Conservation (phyloP, 1,139 yeast species). For the Yueomyces sp. region DNA sequence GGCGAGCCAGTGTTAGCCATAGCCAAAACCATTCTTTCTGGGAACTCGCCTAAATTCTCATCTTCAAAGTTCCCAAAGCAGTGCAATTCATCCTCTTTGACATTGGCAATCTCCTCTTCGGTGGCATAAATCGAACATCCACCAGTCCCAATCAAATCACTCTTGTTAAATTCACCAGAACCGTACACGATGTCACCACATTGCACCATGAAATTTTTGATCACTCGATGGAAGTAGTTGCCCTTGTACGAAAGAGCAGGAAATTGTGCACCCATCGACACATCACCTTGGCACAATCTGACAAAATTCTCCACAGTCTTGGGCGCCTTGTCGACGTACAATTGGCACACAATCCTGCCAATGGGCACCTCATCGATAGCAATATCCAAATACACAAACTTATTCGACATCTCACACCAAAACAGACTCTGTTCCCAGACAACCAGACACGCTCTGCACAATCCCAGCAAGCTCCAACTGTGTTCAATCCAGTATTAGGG, state of each 20-base stretch:
- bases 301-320: conserved; percentile 42
- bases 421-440: no score
- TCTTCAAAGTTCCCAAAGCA: conserved; percentile 37
- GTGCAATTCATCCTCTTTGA: conserved; percentile 6
- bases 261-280: conserved; percentile 18
- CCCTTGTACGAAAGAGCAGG: conserved; percentile 28
- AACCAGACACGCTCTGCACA: no score
- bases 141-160: conserved; percentile 39
- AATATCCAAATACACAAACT: conserved; percentile 43
- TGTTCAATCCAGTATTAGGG: no score
- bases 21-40: conserved; percentile 44
- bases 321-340: conserved; percentile 43
- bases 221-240: conserved; percentile 51
- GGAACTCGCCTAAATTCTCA: conserved; percentile 42
- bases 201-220: conserved; percentile 71
- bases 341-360: conserved; percentile 59
- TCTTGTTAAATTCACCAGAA: conserved; percentile 21
- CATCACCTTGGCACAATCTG: conserved; percentile 31
- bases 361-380: conserved; percentile 31
- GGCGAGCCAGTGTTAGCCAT: conserved; percentile 59
- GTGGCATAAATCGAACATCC: conserved; percentile 34
- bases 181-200: conserved; percentile 51
- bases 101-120: conserved; percentile 11
- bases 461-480: no score
- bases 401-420: neutral